A percentile compares a stretch with the other conserved stretches of the same genome.
Evolutionary conservation across 495 filamentous ascomycete genomes (phyloP).

Genomic region (Aspergillus saccharolyticus): DNA sequence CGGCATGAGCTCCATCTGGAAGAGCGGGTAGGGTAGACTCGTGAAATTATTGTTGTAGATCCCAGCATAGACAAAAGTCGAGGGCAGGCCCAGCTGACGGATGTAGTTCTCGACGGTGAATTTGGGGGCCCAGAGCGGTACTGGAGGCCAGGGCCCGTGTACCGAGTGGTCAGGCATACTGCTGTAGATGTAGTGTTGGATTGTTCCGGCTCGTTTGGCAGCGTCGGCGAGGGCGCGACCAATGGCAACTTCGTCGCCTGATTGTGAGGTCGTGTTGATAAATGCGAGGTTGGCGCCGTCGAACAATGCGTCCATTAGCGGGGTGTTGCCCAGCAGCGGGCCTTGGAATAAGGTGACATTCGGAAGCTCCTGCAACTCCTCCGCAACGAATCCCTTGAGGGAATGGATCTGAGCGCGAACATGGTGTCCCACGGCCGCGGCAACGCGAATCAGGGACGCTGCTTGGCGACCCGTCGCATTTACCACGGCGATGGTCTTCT

Average conservation of each 20-base stretch:
- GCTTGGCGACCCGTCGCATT: conserved; percentile 91
- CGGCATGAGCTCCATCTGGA: conserved; percentile 79
- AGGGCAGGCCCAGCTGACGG: conserved; percentile 71
- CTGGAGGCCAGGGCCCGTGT: conserved; percentile 69
- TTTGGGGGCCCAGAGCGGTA: conserved; percentile 90
- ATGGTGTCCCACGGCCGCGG: conserved; percentile 82
- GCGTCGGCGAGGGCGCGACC: conserved; percentile 84
- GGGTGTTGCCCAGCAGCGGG: conserved; percentile 64
- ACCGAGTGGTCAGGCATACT: conserved; percentile 92
- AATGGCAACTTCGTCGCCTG: conserved; percentile 88
- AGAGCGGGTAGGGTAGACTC: conserved; percentile 83
- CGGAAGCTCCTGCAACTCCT: conserved; percentile 72
- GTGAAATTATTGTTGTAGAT: conserved; percentile 99
- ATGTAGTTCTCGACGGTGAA: conserved; percentile 88
- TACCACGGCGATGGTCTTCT: conserved; percentile 84
- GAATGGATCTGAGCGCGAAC: conserved; percentile 86
- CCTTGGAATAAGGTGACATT: conserved; percentile 83
- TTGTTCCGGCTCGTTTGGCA: conserved; percentile 69
- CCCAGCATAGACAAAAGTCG: conserved; percentile 91
- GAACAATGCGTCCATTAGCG: conserved; percentile 74
- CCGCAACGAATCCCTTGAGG: conserved; percentile 72
- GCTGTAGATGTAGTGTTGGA: conserved; percentile 91
- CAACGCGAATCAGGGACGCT: conserved; percentile 87
- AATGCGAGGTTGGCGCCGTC: conserved; percentile 80
- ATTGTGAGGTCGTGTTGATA: conserved; percentile 93